Evolutionary conservation across 2,329 filamentous ascomycete genomes (phyloP).

Genomic region (Phaeosphaeriaceae sp.): DNA sequence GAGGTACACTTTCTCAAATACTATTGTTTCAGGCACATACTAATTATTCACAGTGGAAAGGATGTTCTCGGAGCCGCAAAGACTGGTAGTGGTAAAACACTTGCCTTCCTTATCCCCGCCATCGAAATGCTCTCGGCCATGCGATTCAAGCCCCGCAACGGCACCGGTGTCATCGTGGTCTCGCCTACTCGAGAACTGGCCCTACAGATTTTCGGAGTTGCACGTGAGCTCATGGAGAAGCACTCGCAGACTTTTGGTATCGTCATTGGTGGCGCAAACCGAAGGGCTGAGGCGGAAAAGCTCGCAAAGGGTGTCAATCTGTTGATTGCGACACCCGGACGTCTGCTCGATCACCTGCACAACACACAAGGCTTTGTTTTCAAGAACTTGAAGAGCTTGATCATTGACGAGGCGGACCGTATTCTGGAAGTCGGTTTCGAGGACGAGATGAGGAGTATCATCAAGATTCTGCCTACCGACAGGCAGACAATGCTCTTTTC

Average conservation of each 20-base stretch:
- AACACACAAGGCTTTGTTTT: constrained; percentile 89
- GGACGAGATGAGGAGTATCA: constrained; percentile 96
- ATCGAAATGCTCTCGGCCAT: constrained; percentile 91
- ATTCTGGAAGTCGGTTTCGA: constrained; percentile 98
- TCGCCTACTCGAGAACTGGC: constrained; percentile 94
- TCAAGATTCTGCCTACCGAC: constrained; percentile 87
- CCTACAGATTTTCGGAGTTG: constrained; percentile 95
- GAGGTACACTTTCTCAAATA: constrained; percentile 53
- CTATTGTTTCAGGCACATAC: background rate
- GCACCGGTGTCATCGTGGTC: constrained; percentile 82
- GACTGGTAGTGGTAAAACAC: constrained; percentile 93
- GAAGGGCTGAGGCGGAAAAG: constrained; percentile 91
- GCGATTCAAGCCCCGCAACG: constrained; percentile 93
- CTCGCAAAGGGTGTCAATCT: constrained; percentile 93
- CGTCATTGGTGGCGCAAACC: constrained; percentile 93
- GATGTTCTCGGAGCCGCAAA: constrained; percentile 96
- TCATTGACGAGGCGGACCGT: constrained; percentile 96
- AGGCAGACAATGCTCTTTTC: constrained; percentile 99
- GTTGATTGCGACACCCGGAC: constrained; percentile 90
- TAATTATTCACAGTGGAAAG: constrained; percentile 62
- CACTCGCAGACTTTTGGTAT: constrained; percentile 97
- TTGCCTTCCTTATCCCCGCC: constrained; percentile 92
- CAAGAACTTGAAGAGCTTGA: constrained; percentile 89
- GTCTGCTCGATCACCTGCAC: constrained; percentile 91
- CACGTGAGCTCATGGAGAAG: constrained; percentile 87